Percentiles rank a stretch among this genome's conserved stretches.
These are phyloP conservation scores for Bolboschoenus planiculmis DNA, from an alignment of 176 grass and related monocot genomes.

Conservation along the genomic window DNA sequence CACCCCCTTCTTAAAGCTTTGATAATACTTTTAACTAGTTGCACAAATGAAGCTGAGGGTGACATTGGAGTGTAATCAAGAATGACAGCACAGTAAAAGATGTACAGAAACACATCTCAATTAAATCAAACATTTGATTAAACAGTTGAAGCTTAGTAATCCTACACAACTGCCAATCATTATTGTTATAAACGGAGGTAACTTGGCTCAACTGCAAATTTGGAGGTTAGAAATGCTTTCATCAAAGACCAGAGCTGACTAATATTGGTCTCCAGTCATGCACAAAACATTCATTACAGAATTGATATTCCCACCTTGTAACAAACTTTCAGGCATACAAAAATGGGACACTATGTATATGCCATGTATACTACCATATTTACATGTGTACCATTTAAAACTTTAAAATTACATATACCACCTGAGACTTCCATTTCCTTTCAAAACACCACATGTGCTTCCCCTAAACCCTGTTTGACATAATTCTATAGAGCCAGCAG, in stretches of 20 bases:
- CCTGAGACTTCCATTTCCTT: background rate
- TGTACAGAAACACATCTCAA: background rate
- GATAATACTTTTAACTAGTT: background rate
- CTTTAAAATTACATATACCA: background rate
- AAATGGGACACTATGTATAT: background rate
- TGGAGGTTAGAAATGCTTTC: background rate
- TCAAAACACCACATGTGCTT: background rate
- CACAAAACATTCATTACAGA: background rate
- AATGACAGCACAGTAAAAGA: background rate
- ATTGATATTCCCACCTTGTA: background rate
- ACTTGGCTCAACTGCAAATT: background rate
- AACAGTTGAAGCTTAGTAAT: background rate
- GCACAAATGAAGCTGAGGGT: background rate
- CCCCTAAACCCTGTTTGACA: background rate
- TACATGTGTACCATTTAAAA: background rate
- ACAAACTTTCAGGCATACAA: background rate
- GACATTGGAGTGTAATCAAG: background rate
- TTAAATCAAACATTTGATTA: background rate
- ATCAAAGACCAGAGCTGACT: background rate
- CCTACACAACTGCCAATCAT: background rate
- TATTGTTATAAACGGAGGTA: background rate
- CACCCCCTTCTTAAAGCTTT: background rate
- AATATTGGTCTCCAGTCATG: background rate
- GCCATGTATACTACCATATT: background rate
- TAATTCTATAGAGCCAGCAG: background rate